These are phyloP conservation scores for Gymnopilus dilepis DNA, from an alignment of 768 basidiomycete species.

Conservation along the genomic window DNA sequence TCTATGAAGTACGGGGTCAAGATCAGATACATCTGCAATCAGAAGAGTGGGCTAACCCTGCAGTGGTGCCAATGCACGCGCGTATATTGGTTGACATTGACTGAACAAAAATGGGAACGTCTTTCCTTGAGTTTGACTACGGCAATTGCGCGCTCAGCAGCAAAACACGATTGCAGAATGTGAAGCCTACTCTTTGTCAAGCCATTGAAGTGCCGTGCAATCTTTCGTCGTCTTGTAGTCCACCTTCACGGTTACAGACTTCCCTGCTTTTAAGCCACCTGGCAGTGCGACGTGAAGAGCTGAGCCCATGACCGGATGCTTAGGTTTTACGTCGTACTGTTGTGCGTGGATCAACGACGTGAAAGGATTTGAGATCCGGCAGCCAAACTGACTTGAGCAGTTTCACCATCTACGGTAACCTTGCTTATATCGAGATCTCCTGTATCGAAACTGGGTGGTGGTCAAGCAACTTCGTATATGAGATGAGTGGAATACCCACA, in stretches of 20 bases:
- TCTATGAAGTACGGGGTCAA: conserved; percentile 47
- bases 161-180: not conserved
- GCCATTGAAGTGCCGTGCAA: conserved; percentile 86
- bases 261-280: conserved; percentile 43
- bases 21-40: not conserved
- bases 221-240: conserved; percentile 75
- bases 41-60: conserved; percentile 55
- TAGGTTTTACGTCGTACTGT: conserved; percentile 59
- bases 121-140: conserved; percentile 86
- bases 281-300: conserved; percentile 69
- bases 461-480: not conserved
- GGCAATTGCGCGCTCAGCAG: not conserved
- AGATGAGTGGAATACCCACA: conserved; percentile 47
- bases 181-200: conserved; percentile 70
- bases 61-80: conserved; percentile 76
- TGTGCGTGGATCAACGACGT: not conserved
- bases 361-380: not conserved
- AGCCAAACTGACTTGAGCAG: conserved; percentile 47
- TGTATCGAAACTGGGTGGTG: conserved; percentile 70
- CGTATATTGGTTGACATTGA: conserved; percentile 93
- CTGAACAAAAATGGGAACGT: conserved; percentile 87
- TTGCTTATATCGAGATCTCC: conserved; percentile 63
- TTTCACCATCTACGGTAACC: conserved; percentile 56
- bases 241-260: conserved; percentile 59
- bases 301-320: conserved; percentile 78